Conservation (phyloP, 805 yeast species). For the Grigorovia yakushimaensis region DNA sequence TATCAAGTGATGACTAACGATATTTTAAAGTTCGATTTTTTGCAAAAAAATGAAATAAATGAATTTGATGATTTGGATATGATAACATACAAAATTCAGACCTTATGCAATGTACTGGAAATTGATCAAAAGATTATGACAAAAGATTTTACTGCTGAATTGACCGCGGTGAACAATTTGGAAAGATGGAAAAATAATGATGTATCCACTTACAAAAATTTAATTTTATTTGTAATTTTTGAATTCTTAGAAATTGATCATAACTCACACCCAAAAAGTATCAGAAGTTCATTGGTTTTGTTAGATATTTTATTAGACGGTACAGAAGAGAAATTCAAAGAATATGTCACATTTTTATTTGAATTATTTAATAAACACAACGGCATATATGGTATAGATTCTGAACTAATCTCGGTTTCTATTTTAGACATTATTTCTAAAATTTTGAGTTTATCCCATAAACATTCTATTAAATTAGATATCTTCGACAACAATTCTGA, state of each 20-base stretch:
- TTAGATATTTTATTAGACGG: constrained; percentile 44
- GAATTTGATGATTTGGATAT: constrained; percentile 51
- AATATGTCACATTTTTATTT: constrained; percentile 35
- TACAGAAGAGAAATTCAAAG: constrained; percentile 42
- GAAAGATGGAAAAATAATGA: constrained; percentile 31
- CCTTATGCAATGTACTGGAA: constrained; percentile 42
- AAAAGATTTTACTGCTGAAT: constrained; percentile 45
- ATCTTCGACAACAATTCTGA: constrained; percentile 25
- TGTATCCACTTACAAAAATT: constrained; percentile 52
- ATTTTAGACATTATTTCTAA: constrained; percentile 25
- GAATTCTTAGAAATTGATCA: constrained; percentile 35
- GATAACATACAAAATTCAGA: constrained; percentile 52
- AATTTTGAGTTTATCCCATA: constrained; percentile 24
- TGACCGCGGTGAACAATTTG: constrained; percentile 41
- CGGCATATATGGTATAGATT: constrained; percentile 14
- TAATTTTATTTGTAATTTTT: constrained; percentile 37
- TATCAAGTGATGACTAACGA: constrained; percentile 52
- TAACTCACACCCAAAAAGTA: constrained; percentile 31
- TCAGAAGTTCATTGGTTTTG: constrained; percentile 36
- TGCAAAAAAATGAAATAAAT: constrained; percentile 21
- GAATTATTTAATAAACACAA: constrained; percentile 28
- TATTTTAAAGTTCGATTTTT: constrained; percentile 35
- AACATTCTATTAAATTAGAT: constrained; percentile 23
- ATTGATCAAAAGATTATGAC: constrained; percentile 36
- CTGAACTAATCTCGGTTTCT: constrained; percentile 27